phyloP scores from a whole-genome alignment of 768 basidiomycete species.

The Pleurotus salmoneostramineus region DNA sequence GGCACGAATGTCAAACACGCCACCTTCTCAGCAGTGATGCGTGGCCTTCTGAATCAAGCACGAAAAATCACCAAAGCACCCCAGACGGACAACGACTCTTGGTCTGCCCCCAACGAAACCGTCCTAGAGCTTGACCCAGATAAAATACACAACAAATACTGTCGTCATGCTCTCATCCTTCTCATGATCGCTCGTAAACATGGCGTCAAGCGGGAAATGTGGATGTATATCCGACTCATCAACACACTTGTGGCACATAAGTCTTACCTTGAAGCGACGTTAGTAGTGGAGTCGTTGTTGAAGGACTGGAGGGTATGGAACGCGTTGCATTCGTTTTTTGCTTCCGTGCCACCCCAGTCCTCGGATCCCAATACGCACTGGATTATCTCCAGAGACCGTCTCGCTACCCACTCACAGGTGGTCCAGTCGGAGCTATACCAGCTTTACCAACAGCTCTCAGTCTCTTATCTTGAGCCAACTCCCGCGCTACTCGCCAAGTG shows the following conservation, averaged over 20 bases:
- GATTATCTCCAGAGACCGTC: not conserved
- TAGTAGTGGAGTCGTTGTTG: not conserved
- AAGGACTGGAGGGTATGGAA: not conserved
- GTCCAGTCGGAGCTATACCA: not conserved
- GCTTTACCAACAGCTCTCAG: not conserved
- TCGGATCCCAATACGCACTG: not conserved
- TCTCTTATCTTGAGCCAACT: not conserved
- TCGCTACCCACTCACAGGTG: not conserved
- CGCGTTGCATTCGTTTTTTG: not conserved
- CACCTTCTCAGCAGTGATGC: not conserved
- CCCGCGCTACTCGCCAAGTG: not conserved
- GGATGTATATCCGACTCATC: conserved; percentile 3
- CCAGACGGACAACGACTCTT: too few species aligned
- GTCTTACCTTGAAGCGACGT: not conserved
- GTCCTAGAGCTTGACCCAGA: not conserved
- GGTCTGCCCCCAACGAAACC: not conserved
- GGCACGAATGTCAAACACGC: not conserved
- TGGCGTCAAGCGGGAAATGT: conserved; percentile 1
- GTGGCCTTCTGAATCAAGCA: not conserved
- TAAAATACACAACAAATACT: not conserved
- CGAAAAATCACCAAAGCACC: too few species aligned
- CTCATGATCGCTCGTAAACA: not conserved
- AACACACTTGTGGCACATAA: not conserved
- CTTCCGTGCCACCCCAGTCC: not conserved
- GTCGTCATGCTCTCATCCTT: not conserved